Evolutionary conservation across 108 stramenopile species (phyloP).

Genomic region (Asterionellopsis glacialis): DNA sequence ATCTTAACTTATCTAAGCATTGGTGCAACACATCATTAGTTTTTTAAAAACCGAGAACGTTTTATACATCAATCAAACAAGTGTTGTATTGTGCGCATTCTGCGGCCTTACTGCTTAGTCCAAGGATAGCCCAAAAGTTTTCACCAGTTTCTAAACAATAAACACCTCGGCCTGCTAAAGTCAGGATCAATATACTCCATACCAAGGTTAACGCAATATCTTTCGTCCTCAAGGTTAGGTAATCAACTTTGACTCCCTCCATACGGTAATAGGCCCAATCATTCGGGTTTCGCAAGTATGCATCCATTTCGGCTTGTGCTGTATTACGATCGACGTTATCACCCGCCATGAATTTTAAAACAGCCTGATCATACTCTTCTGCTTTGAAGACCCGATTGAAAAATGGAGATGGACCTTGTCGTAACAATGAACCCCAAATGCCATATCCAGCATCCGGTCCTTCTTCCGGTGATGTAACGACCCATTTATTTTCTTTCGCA

Average conservation of each 20-base stretch:
- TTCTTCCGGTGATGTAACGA: slow-evolving; percentile 33
- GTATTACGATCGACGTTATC: slow-evolving; percentile 32
- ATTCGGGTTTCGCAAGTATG: slow-evolving; percentile 39
- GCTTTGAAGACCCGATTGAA: slow-evolving; percentile 36
- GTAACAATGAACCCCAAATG: slow-evolving; percentile 40
- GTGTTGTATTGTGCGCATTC: slow-evolving; percentile 11
- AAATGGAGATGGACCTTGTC: slow-evolving; percentile 45
- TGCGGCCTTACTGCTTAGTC: slow-evolving; percentile 10
- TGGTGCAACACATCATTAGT: too few species aligned
- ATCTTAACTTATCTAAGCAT: too few species aligned
- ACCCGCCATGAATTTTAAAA: slow-evolving; percentile 45
- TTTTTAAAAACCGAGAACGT: too few species aligned
- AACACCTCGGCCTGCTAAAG: slow-evolving; percentile 6
- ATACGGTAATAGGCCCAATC: slow-evolving; percentile 17
- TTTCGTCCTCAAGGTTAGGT: slow-evolving; percentile 19
- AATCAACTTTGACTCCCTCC: slow-evolving; percentile 26
- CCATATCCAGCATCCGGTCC: slow-evolving; percentile 33
- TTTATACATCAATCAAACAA: slow-evolving; percentile 8
- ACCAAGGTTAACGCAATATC: slow-evolving; percentile 23
- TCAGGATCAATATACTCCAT: slow-evolving; percentile 12
- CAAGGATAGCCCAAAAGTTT: slow-evolving; percentile 22
- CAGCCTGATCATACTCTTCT: slow-evolving; percentile 44
- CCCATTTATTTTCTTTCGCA: slow-evolving; percentile 21
- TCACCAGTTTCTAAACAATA: slow-evolving; percentile 17
- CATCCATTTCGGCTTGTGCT: slow-evolving; percentile 58